These are phyloP conservation scores for Trichoderma hamatum DNA, from an alignment of 2,329 filamentous ascomycete genomes.

Conservation along the genomic window DNA sequence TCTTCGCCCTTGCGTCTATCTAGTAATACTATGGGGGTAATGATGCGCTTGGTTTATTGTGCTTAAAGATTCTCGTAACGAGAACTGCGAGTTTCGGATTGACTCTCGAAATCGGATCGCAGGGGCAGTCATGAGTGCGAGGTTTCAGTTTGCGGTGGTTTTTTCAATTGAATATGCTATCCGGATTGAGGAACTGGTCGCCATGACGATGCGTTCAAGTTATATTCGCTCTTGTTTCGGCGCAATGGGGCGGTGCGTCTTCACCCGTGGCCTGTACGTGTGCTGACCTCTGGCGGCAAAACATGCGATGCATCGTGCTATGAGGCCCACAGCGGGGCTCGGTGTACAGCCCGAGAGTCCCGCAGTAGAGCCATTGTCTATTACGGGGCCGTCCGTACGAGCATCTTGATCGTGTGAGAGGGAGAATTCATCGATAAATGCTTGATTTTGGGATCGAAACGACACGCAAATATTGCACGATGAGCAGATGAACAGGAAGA, in stretches of 20 bases:
- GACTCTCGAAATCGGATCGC: not conserved
- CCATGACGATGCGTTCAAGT: not conserved
- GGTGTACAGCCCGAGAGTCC: slow-evolving; percentile 19
- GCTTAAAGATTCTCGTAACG: not conserved
- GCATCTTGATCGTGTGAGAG: not conserved
- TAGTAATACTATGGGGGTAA: not conserved
- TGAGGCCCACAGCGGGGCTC: slow-evolving; percentile 21
- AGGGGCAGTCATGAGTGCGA: not conserved
- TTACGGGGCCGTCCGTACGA: not conserved
- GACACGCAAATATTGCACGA: not conserved
- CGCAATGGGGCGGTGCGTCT: not conserved
- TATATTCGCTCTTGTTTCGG: slow-evolving; percentile 6
- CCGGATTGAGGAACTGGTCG: not conserved
- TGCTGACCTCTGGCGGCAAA: slow-evolving; percentile 16
- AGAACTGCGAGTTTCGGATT: not conserved
- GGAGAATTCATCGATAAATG: not conserved
- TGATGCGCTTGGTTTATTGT: not conserved
- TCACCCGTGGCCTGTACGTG: not conserved
- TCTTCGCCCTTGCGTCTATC: slow-evolving; percentile 1
- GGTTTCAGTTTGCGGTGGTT: not conserved
- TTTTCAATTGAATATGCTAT: not conserved
- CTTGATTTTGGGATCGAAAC: not conserved
- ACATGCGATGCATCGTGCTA: slow-evolving; percentile 24
- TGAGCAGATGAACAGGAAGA: not conserved
- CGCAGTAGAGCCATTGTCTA: slow-evolving; percentile 6